Evolutionary conservation across 805 yeast genomes (phyloP), one percentile per base, ranked within the genome.

Genomic region (Sungouiella blattae): DNA sequence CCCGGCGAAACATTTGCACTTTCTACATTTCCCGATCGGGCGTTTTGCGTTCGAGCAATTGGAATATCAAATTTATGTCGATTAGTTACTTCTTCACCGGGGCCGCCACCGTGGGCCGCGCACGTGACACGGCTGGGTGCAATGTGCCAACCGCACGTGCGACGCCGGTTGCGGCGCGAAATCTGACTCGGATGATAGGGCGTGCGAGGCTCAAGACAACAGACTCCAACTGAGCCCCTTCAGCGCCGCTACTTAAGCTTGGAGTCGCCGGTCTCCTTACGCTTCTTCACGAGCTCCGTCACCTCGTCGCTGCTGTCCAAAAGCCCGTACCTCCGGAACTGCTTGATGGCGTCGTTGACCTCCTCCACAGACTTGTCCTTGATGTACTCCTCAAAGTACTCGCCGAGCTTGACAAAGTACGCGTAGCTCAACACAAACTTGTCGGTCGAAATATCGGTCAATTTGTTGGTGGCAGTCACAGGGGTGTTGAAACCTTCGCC

Each of bases 401-500:
- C 62, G 43, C 83, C 77, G 54, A 73, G 60, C 48, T 69, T 59
- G 43, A 69, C 71, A 46, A 75, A 69, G 51, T 73, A 80, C 36
- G 75, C 79, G 53, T 74, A 80, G 46, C 70, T 73, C 43, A 83
- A 58, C 25, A 65, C 62, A 50, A 82, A 77, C 55, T 74, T 74
- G 26, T 44, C 43, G 32, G 28, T 39, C 37, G 69, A 46, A 23
- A 67, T 63, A 28, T 55, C 60, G 30, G 51, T 41, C 31, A 57
- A 44, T 37, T 69, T 60, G 43, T 69, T 58, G 42, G 73, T 64
- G 21, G 62, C 52, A 30, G 55, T 66, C 33, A 68, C 52, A 28
- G 76, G 83, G 15, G 86, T 78, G 49, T 75, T 73, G 62, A 69
- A 91, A 18, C 98, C 98, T 67, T 91, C 98, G 36, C 91, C 95